Conservation (phyloP, 2,329 filamentous ascomycete genomes). For the Fusarium brachygibbosum region DNA sequence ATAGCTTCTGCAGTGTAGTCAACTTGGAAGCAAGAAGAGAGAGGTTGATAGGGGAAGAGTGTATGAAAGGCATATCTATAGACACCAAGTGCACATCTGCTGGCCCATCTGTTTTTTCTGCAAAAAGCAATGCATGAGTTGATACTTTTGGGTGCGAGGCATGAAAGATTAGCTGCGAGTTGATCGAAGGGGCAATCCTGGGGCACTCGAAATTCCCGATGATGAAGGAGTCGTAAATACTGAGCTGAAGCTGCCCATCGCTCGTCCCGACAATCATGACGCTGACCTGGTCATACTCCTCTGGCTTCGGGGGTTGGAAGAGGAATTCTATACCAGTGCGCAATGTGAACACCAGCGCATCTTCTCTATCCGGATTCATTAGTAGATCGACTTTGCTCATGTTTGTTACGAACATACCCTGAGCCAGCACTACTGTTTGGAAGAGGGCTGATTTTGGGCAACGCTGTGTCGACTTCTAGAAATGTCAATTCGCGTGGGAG, state of each 20-base stretch:
- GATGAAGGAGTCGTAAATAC: slow-evolving; percentile 87
- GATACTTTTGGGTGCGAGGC: slow-evolving; percentile 79
- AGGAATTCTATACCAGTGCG: slow-evolving; percentile 77
- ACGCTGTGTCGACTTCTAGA: slow-evolving; percentile 79
- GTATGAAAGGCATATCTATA: slow-evolving; percentile 86
- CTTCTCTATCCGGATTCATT: slow-evolving; percentile 55
- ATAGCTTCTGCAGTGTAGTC: slow-evolving; percentile 86
- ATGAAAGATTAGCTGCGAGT: slow-evolving; percentile 66
- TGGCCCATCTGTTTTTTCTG: slow-evolving; percentile 52
- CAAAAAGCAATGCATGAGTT: slow-evolving; percentile 80
- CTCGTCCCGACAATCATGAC: slow-evolving; percentile 81
- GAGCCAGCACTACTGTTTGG: slow-evolving; percentile 71
- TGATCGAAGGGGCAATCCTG: slow-evolving; percentile 47
- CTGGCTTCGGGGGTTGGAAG: slow-evolving; percentile 72
- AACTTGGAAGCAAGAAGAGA: slow-evolving; percentile 88
- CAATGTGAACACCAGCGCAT: slow-evolving; percentile 76
- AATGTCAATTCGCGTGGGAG: slow-evolving; percentile 80
- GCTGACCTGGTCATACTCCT: slow-evolving; percentile 80
- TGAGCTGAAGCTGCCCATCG: slow-evolving; percentile 79
- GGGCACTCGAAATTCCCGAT: slow-evolving; percentile 75
- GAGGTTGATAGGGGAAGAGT: slow-evolving; percentile 81
- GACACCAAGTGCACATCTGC: slow-evolving; percentile 71
- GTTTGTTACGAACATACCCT: slow-evolving; percentile 60
- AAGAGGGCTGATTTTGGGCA: slow-evolving; percentile 82
- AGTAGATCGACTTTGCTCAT: not conserved